Base-by-base conservation (phyloP, 2,329 filamentous ascomycete species). In the Leptographium galeiforme region DNA sequence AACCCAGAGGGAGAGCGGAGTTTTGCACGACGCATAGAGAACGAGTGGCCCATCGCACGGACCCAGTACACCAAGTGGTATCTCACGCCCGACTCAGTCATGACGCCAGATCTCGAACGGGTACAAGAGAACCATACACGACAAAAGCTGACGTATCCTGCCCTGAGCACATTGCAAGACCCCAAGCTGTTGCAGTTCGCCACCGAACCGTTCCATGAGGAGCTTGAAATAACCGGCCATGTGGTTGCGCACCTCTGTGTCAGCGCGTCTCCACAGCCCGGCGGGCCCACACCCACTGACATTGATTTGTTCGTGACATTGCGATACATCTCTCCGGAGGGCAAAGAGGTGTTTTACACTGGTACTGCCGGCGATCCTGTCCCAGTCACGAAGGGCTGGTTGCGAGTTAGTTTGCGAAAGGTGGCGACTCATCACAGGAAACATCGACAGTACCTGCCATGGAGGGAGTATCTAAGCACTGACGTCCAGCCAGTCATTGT, bases 141-240 rank as follows among this genome's bases (percentile, higher is more conserved):
- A n/a, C 18, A 32, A 18, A 57, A 57, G 51, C 60, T 83, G 3
- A 73, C 74, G 0, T 85, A 85, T 63, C 70, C 70, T 52, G 80
- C 81, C 0, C 69, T 85, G 0, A 81, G 82, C 0, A 76, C 69
- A 0, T 59, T 84, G 0, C 69, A 80, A 0, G 69, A 75, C 11
- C 74, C 53, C 4, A 40, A 55, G 50, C 55, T 73, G 0, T 58
- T 86, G 0, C 75, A 77, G 44, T 87, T 87, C 63, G 70, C 67
- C 1, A 83, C 77, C 0, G 54, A 69, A 0, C 67, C 78, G 0
- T 85, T 87, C 54, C 70, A 74, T n/a, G 56, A 69, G 8, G 81
- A 87, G 60, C 84, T 77, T 0, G 84, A 87, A 61, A 78, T 88
- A 52, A 87, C 84, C 0, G 84, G 84, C 0, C 81, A 87, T 60